phyloP scores from a whole-genome alignment of 108 stramenopile species.

The Nitzschia sp. region DNA sequence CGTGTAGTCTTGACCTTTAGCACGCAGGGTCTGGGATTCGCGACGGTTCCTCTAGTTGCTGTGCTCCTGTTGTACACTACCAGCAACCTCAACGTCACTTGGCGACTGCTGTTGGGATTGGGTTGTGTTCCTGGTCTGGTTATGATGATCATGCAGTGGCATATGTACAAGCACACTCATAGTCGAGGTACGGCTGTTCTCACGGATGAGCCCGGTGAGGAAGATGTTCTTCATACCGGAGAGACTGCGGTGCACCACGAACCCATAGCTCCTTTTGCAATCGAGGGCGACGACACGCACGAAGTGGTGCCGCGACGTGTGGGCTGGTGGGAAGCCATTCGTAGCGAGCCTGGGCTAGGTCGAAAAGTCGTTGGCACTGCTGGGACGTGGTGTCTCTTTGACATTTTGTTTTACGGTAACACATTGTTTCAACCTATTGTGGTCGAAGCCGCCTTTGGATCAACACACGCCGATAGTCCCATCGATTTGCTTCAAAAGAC shows the following conservation, averaged over 20 bases:
- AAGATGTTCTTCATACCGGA: background rate
- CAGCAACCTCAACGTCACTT: conserved; percentile 56
- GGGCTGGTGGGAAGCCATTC: conserved; percentile 40
- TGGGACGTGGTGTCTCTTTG: conserved; percentile 86
- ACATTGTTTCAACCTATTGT: conserved; percentile 87
- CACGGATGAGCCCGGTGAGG: background rate
- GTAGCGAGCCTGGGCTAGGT: conserved; percentile 61
- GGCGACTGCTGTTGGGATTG: conserved; percentile 71
- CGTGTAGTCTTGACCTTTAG: conserved; percentile 78
- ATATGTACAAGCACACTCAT: background rate
- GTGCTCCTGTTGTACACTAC: conserved; percentile 46
- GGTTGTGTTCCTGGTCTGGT: conserved; percentile 77
- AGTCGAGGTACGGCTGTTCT: conserved; percentile 6
- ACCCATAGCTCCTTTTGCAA: background rate
- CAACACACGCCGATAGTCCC: conserved; percentile 16
- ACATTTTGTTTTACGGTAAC: conserved; percentile 90
- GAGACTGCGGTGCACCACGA: background rate
- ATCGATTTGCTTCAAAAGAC: conserved; percentile 24
- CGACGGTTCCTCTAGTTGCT: conserved; percentile 58
- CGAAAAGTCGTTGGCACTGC: conserved; percentile 77
- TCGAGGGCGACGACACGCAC: background rate
- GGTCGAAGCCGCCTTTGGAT: conserved; percentile 81
- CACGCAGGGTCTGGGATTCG: conserved; percentile 81
- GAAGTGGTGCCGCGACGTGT: background rate
- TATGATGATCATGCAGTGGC: conserved; percentile 46